Conservation (phyloP, 331 rosid genomes). For the Spiraea crenata region DNA sequence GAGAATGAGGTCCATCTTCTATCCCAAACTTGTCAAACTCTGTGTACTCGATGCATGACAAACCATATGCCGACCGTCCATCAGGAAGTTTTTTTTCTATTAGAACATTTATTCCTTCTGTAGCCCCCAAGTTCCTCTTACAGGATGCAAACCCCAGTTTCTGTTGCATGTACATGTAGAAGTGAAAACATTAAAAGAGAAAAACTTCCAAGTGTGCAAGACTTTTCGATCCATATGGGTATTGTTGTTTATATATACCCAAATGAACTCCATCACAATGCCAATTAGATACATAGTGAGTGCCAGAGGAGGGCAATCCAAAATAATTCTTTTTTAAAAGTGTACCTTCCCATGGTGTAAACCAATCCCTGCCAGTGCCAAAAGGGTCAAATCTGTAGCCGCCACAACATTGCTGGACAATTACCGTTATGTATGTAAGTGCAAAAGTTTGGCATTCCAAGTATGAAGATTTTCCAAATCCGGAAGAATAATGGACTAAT, state of each 20-base stretch:
- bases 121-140: constrained; percentile 72
- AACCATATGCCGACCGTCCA: constrained; percentile 86
- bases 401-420: constrained; percentile 91
- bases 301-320: neutral
- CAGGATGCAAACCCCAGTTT: constrained; percentile 96
- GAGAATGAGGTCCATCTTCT: constrained; percentile 43
- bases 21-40: constrained; percentile 89
- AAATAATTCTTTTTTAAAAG: constrained; percentile 10
- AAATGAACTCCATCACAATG: constrained; percentile 2
- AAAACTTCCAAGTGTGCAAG: neutral
- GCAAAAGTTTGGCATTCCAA: constrained; percentile 9
- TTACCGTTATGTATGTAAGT: constrained; percentile 35
- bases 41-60: constrained; percentile 91
- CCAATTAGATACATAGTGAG: neutral
- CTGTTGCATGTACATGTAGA: constrained; percentile 42
- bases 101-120: constrained; percentile 94
- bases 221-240: neutral
- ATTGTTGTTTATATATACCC: neutral
- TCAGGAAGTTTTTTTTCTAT: constrained; percentile 69
- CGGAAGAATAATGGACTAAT: constrained; percentile 4
- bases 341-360: constrained; percentile 79
- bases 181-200: neutral
- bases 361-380: constrained; percentile 95
- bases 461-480: constrained; percentile 7
- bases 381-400: constrained; percentile 85